phyloP scores from a whole-genome alignment of 148 eudicot species.

The Bassia scoparia region DNA sequence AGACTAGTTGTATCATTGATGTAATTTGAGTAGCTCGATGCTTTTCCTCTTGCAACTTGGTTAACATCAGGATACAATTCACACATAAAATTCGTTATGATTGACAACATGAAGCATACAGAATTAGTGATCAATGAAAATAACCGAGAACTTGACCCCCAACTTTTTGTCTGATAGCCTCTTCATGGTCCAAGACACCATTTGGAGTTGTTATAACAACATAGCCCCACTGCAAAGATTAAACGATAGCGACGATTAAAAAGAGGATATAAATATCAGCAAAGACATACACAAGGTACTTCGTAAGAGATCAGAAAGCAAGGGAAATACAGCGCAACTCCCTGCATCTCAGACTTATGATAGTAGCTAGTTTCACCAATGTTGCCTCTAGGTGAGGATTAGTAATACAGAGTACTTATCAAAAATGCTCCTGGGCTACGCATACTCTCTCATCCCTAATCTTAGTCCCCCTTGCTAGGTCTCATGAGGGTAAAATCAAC shows the following conservation, averaged over 20 bases:
- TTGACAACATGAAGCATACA: slow-evolving; percentile 4
- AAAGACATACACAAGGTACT: background rate
- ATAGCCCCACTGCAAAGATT: slow-evolving; percentile 76
- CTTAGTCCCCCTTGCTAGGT: background rate
- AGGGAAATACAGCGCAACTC: too few relatives aligned
- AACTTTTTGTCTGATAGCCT: slow-evolving; percentile 73
- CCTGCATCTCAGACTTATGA: background rate
- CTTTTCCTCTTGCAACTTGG: background rate
- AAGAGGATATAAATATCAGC: background rate
- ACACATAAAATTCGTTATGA: background rate
- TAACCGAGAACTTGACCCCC: slow-evolving; percentile 93
- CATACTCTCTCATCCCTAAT: background rate
- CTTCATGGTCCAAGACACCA: slow-evolving; percentile 90
- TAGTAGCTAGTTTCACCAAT: background rate
- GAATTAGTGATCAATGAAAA: slow-evolving; percentile 41
- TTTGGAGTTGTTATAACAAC: slow-evolving; percentile 88
- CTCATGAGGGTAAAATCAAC: background rate
- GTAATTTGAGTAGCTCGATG: slow-evolving; percentile 6
- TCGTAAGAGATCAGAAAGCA: too few relatives aligned
- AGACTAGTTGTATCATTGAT: too few relatives aligned
- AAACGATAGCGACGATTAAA: background rate
- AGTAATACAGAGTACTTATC: background rate
- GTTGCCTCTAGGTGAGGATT: background rate
- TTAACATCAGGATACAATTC: slow-evolving; percentile 11
- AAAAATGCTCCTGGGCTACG: background rate